These are phyloP conservation scores for Earliella scabrosa DNA, from an alignment of 1,284 basidiomycete species.

Conservation along the genomic window DNA sequence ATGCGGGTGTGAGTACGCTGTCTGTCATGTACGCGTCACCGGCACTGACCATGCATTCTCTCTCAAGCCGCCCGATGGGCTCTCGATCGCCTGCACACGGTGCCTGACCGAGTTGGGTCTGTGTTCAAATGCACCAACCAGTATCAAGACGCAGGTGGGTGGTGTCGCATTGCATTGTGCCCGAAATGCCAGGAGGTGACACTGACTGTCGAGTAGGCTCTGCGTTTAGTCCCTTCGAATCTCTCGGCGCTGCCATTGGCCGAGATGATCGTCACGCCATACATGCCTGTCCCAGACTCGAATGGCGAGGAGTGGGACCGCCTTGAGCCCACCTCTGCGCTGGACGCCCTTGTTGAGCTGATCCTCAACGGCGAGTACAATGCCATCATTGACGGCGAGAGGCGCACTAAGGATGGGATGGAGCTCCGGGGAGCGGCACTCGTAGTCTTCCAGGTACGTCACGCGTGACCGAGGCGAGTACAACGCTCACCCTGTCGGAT, in stretches of 20 bases:
- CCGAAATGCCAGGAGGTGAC: not conserved
- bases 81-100: slow-evolving; percentile 69
- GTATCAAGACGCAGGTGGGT: slow-evolving; percentile 82
- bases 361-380: slow-evolving; percentile 82
- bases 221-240: slow-evolving; percentile 67
- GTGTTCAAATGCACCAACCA: slow-evolving; percentile 89
- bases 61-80: slow-evolving; percentile 53
- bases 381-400: slow-evolving; percentile 55
- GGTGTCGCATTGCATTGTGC: not conserved
- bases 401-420: slow-evolving; percentile 60
- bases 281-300: slow-evolving; percentile 82
- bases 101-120: slow-evolving; percentile 89
- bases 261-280: slow-evolving; percentile 70
- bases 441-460: slow-evolving; percentile 72
- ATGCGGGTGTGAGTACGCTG: slow-evolving; percentile 59
- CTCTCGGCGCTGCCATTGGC: slow-evolving; percentile 60
- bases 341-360: slow-evolving; percentile 77
- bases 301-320: slow-evolving; percentile 90
- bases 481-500: not conserved
- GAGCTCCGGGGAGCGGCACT: slow-evolving; percentile 69
- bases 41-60: not conserved
- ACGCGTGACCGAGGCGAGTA: not conserved
- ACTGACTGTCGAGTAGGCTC: slow-evolving; percentile 47
- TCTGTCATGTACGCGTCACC: not conserved
- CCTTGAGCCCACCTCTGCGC: slow-evolving; percentile 71